These are phyloP conservation scores for Pseudognaphalium luteoalbum DNA, from an alignment of 129 eudicot genomes.

Conservation along the genomic window DNA sequence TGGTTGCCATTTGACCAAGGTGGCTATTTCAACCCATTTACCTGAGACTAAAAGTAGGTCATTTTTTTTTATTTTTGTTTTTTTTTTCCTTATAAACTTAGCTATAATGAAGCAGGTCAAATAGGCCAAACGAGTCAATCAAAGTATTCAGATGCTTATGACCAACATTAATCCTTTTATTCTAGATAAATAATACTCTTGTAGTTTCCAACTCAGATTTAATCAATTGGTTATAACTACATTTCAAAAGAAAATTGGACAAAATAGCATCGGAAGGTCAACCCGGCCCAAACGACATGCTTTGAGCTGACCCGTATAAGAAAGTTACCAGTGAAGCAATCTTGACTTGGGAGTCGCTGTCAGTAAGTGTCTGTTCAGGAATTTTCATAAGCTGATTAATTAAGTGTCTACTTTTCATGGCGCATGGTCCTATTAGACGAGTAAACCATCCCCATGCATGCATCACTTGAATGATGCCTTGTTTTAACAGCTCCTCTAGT, in stretches of 20 bases:
- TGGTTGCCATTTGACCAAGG: slow-evolving; percentile 6
- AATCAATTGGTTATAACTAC: not conserved
- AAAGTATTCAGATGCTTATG: not conserved
- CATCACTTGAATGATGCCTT: slow-evolving; percentile 65
- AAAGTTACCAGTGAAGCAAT: slow-evolving; percentile 73
- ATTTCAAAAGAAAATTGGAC: slow-evolving; percentile 3
- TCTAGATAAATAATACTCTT: not conserved
- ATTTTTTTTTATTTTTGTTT: no score
- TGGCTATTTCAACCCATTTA: not conserved
- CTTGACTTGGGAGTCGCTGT: slow-evolving; percentile 68
- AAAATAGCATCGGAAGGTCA: no score
- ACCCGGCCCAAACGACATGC: no score
- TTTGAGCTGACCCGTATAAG: no score
- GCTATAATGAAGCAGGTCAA: not conserved
- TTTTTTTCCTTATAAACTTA: not conserved
- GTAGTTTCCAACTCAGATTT: not conserved
- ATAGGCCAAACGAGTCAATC: not conserved
- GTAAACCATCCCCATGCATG: slow-evolving; percentile 93
- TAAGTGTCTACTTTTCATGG: slow-evolving; percentile 55
- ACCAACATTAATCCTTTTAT: not conserved
- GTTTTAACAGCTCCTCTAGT: slow-evolving; percentile 53
- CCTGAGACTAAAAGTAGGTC: not conserved
- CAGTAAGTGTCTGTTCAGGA: slow-evolving; percentile 75
- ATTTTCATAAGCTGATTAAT: slow-evolving; percentile 69
- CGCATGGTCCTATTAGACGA: slow-evolving; percentile 61